These are phyloP conservation scores for Corinectria fuckeliana DNA, from an alignment of 2,329 filamentous ascomycete genomes.

Conservation along the genomic window DNA sequence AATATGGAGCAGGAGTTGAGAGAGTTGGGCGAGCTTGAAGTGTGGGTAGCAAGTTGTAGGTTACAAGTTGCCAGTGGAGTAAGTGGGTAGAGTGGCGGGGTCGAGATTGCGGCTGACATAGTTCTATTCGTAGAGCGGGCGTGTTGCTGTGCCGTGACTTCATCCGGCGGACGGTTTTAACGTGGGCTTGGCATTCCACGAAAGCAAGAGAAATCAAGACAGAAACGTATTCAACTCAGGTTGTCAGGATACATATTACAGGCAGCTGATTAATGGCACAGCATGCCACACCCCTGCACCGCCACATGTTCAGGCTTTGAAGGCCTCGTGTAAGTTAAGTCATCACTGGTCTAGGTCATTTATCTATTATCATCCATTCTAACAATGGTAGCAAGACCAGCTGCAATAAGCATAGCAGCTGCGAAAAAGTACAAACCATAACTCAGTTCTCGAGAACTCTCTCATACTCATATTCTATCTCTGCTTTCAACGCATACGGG, in stretches of 20 bases:
- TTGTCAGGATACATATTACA: neutral
- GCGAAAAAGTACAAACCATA: neutral
- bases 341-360: constrained; percentile 1
- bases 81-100: constrained; percentile 32
- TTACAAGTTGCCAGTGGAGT: constrained; percentile 17
- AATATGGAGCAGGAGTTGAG: constrained; percentile 9
- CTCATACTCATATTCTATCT: constrained; percentile 23
- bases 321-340: constrained; percentile 6
- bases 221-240: neutral
- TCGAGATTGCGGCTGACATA: constrained; percentile 27
- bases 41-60: constrained; percentile 3
- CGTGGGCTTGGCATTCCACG: constrained; percentile 28
- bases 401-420: neutral
- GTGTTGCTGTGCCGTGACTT: constrained; percentile 31
- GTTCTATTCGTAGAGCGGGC: constrained; percentile 16
- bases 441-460: constrained; percentile 1
- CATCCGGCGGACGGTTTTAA: constrained; percentile 26
- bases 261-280: neutral
- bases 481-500: constrained; percentile 17
- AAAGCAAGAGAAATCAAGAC: neutral
- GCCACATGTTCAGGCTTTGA: neutral
- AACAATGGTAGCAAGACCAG: neutral
- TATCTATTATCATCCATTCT: constrained; percentile 1
- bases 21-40: constrained; percentile 6
- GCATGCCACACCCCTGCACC: neutral